Evolutionary conservation across 208 protist genomes (phyloP).

Genomic region (Porcisia hertigi): DNA sequence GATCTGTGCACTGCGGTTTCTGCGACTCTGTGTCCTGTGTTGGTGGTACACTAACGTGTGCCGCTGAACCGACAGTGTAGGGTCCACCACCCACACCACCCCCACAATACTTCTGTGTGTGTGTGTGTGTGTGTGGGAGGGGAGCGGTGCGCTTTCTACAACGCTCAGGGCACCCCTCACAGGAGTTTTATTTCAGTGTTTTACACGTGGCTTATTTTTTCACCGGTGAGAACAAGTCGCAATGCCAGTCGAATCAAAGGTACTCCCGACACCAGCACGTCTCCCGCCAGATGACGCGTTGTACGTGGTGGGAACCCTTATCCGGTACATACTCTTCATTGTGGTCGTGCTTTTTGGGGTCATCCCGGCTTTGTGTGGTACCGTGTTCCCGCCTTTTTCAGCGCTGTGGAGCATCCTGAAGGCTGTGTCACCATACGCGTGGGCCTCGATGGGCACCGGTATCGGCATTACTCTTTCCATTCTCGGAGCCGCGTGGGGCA

Average conservation of each 20-base stretch:
- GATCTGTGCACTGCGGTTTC: background rate
- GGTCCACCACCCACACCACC: background rate
- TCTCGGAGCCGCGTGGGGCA: conserved; percentile 88
- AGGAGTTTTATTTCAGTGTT: background rate
- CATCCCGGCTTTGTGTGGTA: conserved; percentile 73
- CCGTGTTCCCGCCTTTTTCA: conserved; percentile 80
- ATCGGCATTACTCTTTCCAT: conserved; percentile 87
- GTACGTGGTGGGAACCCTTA: conserved; percentile 51
- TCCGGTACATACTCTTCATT: conserved; percentile 52
- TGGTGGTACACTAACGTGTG: background rate
- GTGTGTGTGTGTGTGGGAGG: background rate
- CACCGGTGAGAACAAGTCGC: background rate
- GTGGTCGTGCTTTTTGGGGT: conserved; percentile 77
- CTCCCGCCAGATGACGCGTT: conserved; percentile 85
- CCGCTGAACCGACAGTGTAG: background rate
- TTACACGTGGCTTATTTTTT: background rate
- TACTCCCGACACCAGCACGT: conserved; percentile 73
- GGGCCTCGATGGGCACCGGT: conserved; percentile 78
- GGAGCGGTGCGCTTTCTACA: too few species aligned
- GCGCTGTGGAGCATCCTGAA: conserved; percentile 76
- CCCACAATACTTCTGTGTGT: background rate
- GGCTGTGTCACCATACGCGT: conserved; percentile 75
- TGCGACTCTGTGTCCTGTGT: background rate
- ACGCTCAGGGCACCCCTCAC: too few species aligned
- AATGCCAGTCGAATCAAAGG: conserved; percentile 84